Conservation (phyloP, 2,329 filamentous ascomycete species). For the Colletotrichum sidae region DNA sequence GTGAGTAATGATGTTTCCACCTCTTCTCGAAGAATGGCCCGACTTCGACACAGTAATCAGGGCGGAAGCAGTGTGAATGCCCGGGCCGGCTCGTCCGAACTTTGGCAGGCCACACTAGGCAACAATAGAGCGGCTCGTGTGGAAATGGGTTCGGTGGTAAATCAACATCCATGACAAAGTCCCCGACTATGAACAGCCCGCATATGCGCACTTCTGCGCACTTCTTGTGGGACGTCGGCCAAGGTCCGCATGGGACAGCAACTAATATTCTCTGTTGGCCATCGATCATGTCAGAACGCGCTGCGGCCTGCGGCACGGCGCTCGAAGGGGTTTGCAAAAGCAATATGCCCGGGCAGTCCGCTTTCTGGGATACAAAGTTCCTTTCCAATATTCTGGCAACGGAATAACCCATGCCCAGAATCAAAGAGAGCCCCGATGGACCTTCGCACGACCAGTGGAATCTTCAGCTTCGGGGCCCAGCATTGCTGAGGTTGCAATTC, state of each 20-base stretch:
- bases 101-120: neutral
- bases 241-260: constrained; percentile 14
- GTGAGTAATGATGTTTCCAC: neutral
- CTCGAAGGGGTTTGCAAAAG: constrained; percentile 15
- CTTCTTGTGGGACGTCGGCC: constrained; percentile 19
- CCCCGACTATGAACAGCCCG: constrained; percentile 6
- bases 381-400: too few species aligned
- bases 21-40: constrained; percentile 13
- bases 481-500: constrained; percentile 8
- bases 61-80: too few species aligned
- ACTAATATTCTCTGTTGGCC: constrained; percentile 18
- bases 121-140: neutral
- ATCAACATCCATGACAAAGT: constrained; percentile 9
- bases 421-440: neutral
- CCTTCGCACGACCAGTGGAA: too few species aligned
- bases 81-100: too few species aligned
- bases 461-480: constrained; percentile 12
- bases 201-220: neutral
- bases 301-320: constrained; percentile 13
- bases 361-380: too few species aligned
- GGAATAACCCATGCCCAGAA: too few species aligned
- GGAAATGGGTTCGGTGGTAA: constrained; percentile 4
- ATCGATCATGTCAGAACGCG: constrained; percentile 18
- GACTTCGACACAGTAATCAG: neutral
- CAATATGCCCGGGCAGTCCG: constrained; percentile 3